Base-by-base conservation (phyloP, 1,284 basidiomycete species). In the Cutaneotrichosporon cavernicola region DNA sequence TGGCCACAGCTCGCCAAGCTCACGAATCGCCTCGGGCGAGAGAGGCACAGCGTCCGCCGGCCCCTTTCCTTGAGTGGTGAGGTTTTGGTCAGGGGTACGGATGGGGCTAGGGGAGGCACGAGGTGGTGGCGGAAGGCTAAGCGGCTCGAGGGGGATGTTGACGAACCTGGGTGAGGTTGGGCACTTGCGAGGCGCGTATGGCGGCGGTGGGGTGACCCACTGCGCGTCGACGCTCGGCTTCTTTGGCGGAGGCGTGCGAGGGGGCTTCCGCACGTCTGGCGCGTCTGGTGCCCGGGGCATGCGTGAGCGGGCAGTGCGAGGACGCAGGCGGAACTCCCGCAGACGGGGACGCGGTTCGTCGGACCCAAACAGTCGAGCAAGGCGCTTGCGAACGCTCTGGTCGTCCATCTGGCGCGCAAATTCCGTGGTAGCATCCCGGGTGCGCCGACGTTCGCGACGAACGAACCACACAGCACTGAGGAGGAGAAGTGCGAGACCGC, bases 371-470 rank as follows among this genome's bases (percentile, higher is more conserved):
- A 40, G 13, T 4, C 49, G 47, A 5, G 52, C 31, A 18, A 60
- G 46, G 16, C 61, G 61, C 2, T 52, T 58, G 5, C 49, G 50
- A 13, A 65, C 53, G 3, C 18, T 32, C 9, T 13, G 30, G 26
- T 63, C 51, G 56, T 63, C 62, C 5, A 66, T 34, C 14, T 56
- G 40, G 18, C 18, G 51, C 14, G 67, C 76, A 56, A 80, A 81
- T n/a, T 70, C 68, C 18, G 62, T 59, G 0, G 77, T 78, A 0
- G 70, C 73, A 31, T 72, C 62, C 1, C 76, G 64, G 13, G 74
- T 78, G 56, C 66, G 64, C 10, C 58, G 52, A 9, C 79, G 67
- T 56, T 79, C 66, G 22, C 69, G 63, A 10, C 67, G 57, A 47
- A 80, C 63, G 58, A 71, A 77, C 64, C 63, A 71, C 63, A 68